Conservation (phyloP, 768 basidiomycete species). For the Lyophyllum semitale region DNA sequence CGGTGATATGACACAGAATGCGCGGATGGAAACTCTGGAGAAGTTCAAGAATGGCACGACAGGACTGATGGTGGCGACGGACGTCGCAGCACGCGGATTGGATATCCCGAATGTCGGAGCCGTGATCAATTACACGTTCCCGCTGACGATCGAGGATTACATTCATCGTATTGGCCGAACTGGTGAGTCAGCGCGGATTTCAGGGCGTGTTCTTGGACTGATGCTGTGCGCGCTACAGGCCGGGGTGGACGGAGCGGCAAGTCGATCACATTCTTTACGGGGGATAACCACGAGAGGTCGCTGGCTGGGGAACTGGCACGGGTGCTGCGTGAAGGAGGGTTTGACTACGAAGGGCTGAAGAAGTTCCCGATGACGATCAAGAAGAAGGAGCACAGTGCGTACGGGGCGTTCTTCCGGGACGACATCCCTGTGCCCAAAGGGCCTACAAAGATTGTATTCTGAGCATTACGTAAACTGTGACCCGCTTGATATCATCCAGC, state of each 20-base stretch:
- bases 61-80: conserved; percentile 89
- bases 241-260: conserved; percentile 89
- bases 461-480: conserved; percentile 19
- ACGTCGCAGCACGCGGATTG: conserved; percentile 94
- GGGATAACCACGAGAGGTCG: conserved; percentile 78
- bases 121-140: conserved; percentile 98
- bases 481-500: too few relatives aligned
- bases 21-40: conserved; percentile 83
- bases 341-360: conserved; percentile 72
- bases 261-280: conserved; percentile 96
- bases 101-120: conserved; percentile 96
- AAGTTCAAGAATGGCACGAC: conserved; percentile 82
- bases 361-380: conserved; percentile 97
- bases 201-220: conserved; percentile 19
- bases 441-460: conserved; percentile 81
- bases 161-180: conserved; percentile 90
- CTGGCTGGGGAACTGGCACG: conserved; percentile 93
- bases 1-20: conserved; percentile 87
- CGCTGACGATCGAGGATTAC: conserved; percentile 92
- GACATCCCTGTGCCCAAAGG: conserved; percentile 59
- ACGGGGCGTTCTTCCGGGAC: conserved; percentile 84
- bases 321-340: conserved; percentile 86
- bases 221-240: conserved; percentile 43
- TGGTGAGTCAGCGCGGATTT: conserved; percentile 44
- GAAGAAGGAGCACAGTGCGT: conserved; percentile 90